These are phyloP conservation scores for Cercospora citrullina DNA, from an alignment of 2,329 filamentous ascomycete species.

Conservation along the genomic window DNA sequence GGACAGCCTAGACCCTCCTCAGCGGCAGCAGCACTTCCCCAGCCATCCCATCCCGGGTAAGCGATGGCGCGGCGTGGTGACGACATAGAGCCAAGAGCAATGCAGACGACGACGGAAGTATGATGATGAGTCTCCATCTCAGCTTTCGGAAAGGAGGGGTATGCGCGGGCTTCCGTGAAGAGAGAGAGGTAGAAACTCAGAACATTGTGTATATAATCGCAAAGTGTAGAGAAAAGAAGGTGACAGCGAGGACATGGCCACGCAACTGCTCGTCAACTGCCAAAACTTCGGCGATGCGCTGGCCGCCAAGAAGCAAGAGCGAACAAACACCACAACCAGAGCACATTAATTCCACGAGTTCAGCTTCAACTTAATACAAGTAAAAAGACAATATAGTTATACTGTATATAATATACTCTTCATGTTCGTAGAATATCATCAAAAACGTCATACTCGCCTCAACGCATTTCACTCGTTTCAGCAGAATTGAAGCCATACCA, in stretches of 20 bases:
- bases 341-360: neutral
- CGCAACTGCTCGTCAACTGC: neutral
- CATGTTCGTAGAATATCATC: slow-evolving; percentile 7
- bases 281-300: neutral
- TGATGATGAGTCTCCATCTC: neutral
- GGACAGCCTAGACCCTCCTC: neutral
- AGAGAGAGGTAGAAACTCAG: too few relatives aligned
- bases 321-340: too few relatives aligned
- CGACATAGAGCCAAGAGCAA: neutral
- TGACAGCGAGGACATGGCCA: neutral
- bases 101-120: neutral
- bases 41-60: neutral
- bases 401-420: slow-evolving; percentile 13
- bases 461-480: slow-evolving; percentile 8
- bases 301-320: neutral
- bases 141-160: neutral
- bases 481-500: neutral
- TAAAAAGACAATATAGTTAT: slow-evolving; percentile 2
- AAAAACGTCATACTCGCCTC: slow-evolving; percentile 7
- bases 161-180: neutral
- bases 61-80: neutral
- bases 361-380: neutral
- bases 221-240: neutral
- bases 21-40: neutral
- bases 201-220: neutral